Evolutionary conservation across 805 yeast genomes (phyloP), one percentile per base, ranked within the genome.

Genomic region (Yamadazyma philogaea): DNA sequence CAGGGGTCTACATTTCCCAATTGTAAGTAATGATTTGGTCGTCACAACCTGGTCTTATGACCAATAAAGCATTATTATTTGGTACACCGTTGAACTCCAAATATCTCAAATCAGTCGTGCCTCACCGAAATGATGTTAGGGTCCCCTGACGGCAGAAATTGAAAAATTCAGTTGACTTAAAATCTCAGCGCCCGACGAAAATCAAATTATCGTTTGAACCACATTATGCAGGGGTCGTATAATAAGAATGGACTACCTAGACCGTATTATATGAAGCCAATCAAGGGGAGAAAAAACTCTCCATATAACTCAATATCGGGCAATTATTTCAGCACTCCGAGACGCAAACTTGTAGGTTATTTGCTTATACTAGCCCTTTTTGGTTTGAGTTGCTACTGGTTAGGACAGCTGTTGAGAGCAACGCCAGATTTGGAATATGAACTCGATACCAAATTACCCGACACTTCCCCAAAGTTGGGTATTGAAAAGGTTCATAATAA

Each of bases 221-320:
- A 7, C 10, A 31, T 14, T 19, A 70, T 70, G 75, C 75, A 70
- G 58, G 75, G 75, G 28, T 55, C 68, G 10, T 67, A 70, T 50
- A 66, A 64, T 40, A 60, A 56, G 42, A 60, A 65, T 47, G 75
- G 74, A 12, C 60, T 70, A 37, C 75, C 75, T 16, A 56, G 74
- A 45, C 75, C 75, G 6, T 70, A 70, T 53, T 66, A 70, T 50
- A 70, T 70, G 74, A 70, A 68, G 50, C 74, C 75, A 3, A 34
- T 52, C n/a, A 52, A 46, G 35, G 57, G 56, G 44, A 61, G 56
- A 49, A 64, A 61, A 42, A 49, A 53, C 17, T 64, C 70, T 0
- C 69, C 66, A 1, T 70, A 70, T 48, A 61, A 63, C 20, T 46
- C 49, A n/a, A 45, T 60, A 46, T 63, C 71, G 6, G 43, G 40